Conservation (phyloP, 1,139 yeast genomes). For the Blastobotrys raffinosifermentans region DNA sequence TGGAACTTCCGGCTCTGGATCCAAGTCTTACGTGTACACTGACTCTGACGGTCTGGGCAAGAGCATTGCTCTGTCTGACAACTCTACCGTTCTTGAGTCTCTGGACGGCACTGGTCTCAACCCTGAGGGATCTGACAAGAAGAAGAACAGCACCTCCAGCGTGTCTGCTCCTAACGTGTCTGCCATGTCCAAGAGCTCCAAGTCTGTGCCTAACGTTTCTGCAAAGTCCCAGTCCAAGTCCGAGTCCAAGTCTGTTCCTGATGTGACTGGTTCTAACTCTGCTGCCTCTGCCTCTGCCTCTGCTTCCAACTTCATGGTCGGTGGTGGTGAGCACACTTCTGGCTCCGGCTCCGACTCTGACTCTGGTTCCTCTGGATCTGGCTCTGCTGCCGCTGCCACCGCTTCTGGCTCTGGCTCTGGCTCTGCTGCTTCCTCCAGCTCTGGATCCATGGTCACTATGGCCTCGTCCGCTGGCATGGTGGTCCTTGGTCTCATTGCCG, state of each 20-base stretch:
- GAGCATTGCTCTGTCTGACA: slow-evolving; percentile 53
- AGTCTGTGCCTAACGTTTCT: slow-evolving; percentile 21
- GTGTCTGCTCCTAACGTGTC: slow-evolving; percentile 9
- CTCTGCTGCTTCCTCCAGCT: slow-evolving; percentile 11
- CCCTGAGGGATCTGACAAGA: slow-evolving; percentile 20
- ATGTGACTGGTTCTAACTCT: slow-evolving; percentile 8
- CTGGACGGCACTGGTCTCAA: slow-evolving; percentile 54
- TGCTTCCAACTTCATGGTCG: slow-evolving; percentile 12
- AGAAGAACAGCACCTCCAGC: slow-evolving; percentile 7
- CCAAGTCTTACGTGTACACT: slow-evolving; percentile 54
- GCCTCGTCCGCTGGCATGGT: slow-evolving; percentile 7
- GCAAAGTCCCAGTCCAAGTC: slow-evolving; percentile 17
- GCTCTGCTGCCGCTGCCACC: slow-evolving; percentile 9
- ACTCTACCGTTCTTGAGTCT: slow-evolving; percentile 52
- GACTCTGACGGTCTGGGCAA: slow-evolving; percentile 41
- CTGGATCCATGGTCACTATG: slow-evolving; percentile 8
- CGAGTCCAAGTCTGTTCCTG: slow-evolving; percentile 6
- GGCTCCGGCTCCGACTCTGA: slow-evolving; percentile 12
- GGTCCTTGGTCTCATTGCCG: slow-evolving; percentile 2
- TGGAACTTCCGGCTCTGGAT: slow-evolving; percentile 41
- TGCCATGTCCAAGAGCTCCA: slow-evolving; percentile 14
- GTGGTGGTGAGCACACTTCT: slow-evolving; percentile 13
- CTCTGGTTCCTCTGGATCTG: slow-evolving; percentile 13
- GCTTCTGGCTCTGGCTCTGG: slow-evolving; percentile 9
- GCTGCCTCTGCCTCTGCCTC: slow-evolving; percentile 11